These are phyloP conservation scores for Pulchroboletus neoregius DNA, from an alignment of 1,284 basidiomycete species.

Conservation along the genomic window DNA sequence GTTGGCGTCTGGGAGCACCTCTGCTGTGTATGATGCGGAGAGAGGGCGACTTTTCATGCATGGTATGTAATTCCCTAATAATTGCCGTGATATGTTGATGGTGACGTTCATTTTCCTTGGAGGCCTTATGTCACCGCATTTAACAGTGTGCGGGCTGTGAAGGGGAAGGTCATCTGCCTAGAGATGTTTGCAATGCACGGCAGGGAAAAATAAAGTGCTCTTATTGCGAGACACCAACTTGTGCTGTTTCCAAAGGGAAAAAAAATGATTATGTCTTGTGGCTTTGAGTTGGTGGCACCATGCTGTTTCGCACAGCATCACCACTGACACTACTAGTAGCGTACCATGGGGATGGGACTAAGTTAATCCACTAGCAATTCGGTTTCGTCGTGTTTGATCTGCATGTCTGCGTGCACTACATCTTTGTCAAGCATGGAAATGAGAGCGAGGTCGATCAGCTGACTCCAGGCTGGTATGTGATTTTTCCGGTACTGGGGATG, in stretches of 20 bases:
- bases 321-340: no score
- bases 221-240: no score
- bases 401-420: no score
- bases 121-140: conserved; percentile 33
- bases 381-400: background rate
- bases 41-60: conserved; percentile 52
- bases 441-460: background rate
- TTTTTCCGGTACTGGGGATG: background rate
- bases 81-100: conserved; percentile 10
- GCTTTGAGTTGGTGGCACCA: no score
- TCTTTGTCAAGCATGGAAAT: no score
- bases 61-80: conserved; percentile 36
- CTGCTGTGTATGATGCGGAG: conserved; percentile 48
- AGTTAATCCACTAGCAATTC: no score
- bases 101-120: conserved; percentile 8
- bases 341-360: no score
- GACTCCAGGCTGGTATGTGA: background rate
- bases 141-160: conserved; percentile 32
- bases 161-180: background rate
- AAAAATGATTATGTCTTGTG: no score
- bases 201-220: background rate
- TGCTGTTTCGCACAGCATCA: no score
- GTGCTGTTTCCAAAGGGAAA: no score
- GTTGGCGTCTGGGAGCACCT: conserved; percentile 50
- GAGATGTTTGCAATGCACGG: no score